phyloP scores from a whole-genome alignment of 305 asterid genomes.

The Fraxinus dipetala region DNA sequence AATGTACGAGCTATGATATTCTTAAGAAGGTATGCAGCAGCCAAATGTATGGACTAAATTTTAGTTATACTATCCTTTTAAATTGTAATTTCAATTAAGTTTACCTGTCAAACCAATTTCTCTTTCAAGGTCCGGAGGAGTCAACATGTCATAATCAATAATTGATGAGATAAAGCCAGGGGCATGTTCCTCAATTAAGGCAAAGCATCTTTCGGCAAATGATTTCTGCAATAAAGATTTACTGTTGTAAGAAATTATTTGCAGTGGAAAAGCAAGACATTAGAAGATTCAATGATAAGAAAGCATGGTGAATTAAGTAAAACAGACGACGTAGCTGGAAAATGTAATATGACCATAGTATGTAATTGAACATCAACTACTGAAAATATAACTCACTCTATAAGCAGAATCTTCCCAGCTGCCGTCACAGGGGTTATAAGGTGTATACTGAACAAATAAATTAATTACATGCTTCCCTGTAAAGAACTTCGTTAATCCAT shows the following conservation, averaged over 20 bases:
- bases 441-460: constrained; percentile 91
- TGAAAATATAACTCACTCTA: constrained; percentile 52
- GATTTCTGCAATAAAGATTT: constrained; percentile 46
- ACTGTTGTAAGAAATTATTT: constrained; percentile 6
- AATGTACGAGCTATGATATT: not conserved
- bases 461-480: constrained; percentile 86
- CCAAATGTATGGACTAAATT: not conserved
- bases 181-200: constrained; percentile 77
- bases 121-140: constrained; percentile 95
- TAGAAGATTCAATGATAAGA: not conserved
- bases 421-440: constrained; percentile 83
- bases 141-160: constrained; percentile 87
- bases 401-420: constrained; percentile 89
- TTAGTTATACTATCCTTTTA: not conserved
- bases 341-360: not conserved
- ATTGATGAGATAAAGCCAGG: constrained; percentile 83
- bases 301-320: not conserved
- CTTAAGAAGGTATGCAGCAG: not conserved
- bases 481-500: constrained; percentile 21
- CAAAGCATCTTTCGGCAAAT: constrained; percentile 79
- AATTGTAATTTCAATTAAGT: not conserved
- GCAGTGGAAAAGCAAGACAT: not conserved
- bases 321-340: constrained; percentile 19
- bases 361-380: constrained; percentile 1
- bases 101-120: constrained; percentile 83